A percentile compares a stretch with the other conserved stretches of the same genome.
phyloP scores from a whole-genome alignment of 768 basidiomycete genomes.

The Tylopilus balloui region DNA sequence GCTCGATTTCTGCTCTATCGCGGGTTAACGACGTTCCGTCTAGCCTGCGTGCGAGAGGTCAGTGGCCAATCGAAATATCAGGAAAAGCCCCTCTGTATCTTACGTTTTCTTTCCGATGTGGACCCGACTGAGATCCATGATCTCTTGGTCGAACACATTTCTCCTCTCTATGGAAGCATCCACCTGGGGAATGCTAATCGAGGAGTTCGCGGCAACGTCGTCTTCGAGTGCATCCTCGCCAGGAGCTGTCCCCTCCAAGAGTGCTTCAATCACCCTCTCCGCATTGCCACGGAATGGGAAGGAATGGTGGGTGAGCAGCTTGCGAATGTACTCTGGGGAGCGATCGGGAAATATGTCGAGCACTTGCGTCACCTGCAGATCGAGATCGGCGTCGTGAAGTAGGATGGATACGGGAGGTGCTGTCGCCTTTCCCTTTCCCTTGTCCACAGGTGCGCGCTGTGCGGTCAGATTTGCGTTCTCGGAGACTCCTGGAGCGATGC shows the following conservation, averaged over 20 bases:
- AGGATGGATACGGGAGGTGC: conserved; percentile 8
- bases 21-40: conserved; percentile 43
- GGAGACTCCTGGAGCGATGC: conserved; percentile 32
- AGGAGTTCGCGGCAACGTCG: neutral
- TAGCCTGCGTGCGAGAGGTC: conserved; percentile 33
- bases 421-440: conserved; percentile 41
- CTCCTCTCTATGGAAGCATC: conserved; percentile 41
- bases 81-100: conserved; percentile 14
- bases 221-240: conserved; percentile 28
- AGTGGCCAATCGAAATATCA: conserved; percentile 1
- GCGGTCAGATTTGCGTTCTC: conserved; percentile 30
- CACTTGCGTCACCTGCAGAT: conserved; percentile 61
- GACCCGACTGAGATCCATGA: conserved; percentile 58
- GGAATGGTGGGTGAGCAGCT: conserved; percentile 46
- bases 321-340: conserved; percentile 51
- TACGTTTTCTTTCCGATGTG: conserved; percentile 65
- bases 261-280: conserved; percentile 61
- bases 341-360: conserved; percentile 73
- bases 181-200: neutral
- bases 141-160: conserved; percentile 75
- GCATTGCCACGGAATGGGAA: conserved; percentile 49
- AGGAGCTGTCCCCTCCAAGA: conserved; percentile 73
- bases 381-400: conserved; percentile 41
- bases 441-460: conserved; percentile 18
- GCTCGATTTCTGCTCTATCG: conserved; percentile 58